These are phyloP conservation scores for Fremontodendron californicum DNA, from an alignment of 345 rosid species.

Conservation along the genomic window DNA sequence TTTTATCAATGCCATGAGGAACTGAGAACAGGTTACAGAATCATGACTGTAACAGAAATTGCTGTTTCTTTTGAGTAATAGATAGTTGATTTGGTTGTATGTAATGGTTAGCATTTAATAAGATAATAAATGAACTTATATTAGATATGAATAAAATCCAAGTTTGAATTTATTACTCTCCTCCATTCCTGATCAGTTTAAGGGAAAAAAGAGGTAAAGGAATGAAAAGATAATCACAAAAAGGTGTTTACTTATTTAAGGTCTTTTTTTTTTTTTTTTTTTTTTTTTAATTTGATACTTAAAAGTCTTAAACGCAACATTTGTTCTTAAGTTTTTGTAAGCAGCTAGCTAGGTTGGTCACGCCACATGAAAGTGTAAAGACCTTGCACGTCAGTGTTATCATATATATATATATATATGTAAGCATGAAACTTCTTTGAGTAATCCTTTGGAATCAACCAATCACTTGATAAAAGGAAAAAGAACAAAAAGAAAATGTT, in stretches of 20 bases:
- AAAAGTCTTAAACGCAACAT: not conserved
- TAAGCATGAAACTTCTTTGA: not conserved
- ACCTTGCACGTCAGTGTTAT: not conserved
- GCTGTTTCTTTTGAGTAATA: not conserved
- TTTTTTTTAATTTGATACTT: too few relatives aligned
- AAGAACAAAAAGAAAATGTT: not conserved
- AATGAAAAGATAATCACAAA: not conserved
- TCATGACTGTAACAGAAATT: not conserved
- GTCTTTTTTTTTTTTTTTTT: not conserved
- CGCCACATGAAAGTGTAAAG: not conserved
- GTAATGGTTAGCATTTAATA: constrained; percentile 14
- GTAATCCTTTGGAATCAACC: not conserved
- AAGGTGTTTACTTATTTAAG: not conserved
- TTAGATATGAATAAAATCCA: constrained; percentile 1
- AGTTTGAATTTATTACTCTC: constrained; percentile 17
- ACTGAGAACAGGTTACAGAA: not conserved
- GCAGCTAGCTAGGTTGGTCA: not conserved
- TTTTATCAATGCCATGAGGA: not conserved
- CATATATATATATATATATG: not conserved
- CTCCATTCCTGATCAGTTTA: not conserved
- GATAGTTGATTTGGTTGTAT: not conserved
- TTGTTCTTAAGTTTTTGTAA: not conserved
- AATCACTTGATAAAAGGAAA: not conserved
- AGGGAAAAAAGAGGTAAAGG: not conserved
- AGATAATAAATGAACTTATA: not conserved